Percentiles rank a stretch among this genome's conserved stretches.
Conservation (phyloP, 352 stramenopile genomes). For the Globisporangium ultimum region DNA sequence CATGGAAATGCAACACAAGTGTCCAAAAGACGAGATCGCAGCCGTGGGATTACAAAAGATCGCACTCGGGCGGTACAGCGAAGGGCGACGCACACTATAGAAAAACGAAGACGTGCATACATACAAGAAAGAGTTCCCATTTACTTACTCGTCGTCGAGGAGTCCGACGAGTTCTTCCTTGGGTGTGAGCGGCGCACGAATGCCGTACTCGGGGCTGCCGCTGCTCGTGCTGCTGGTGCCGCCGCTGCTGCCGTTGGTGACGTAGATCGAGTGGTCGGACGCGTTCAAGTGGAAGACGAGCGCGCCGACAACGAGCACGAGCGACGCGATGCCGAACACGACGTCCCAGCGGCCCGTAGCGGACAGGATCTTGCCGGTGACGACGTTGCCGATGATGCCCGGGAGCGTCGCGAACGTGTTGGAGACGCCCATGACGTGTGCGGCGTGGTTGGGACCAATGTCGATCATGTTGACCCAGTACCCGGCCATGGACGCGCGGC, state of each 20-base stretch:
- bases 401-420: conserved; percentile 85
- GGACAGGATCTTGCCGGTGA: conserved; percentile 78
- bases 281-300: conserved; percentile 74
- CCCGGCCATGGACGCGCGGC: conserved; percentile 66
- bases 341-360: conserved; percentile 74
- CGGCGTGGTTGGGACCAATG: conserved; percentile 72
- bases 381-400: conserved; percentile 81
- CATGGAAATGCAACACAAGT: conserved; percentile 69
- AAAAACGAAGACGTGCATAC: background rate
- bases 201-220: conserved; percentile 25
- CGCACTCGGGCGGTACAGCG: conserved; percentile 59
- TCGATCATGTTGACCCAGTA: conserved; percentile 92
- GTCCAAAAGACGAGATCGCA: conserved; percentile 44
- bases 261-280: conserved; percentile 78
- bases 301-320: conserved; percentile 67
- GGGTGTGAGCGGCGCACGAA: conserved; percentile 28
- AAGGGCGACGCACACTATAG: conserved; percentile 22
- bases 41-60: conserved; percentile 50
- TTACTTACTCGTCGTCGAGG: conserved; percentile 30
- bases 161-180: conserved; percentile 51
- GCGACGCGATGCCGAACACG: conserved; percentile 76
- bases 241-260: background rate
- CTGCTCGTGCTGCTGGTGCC: conserved; percentile 24
- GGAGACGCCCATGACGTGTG: conserved; percentile 84
- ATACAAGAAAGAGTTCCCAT: conserved; percentile 11